Conservation (phyloP, 2,329 filamentous ascomycete species). For the Arachnomyces sp. region DNA sequence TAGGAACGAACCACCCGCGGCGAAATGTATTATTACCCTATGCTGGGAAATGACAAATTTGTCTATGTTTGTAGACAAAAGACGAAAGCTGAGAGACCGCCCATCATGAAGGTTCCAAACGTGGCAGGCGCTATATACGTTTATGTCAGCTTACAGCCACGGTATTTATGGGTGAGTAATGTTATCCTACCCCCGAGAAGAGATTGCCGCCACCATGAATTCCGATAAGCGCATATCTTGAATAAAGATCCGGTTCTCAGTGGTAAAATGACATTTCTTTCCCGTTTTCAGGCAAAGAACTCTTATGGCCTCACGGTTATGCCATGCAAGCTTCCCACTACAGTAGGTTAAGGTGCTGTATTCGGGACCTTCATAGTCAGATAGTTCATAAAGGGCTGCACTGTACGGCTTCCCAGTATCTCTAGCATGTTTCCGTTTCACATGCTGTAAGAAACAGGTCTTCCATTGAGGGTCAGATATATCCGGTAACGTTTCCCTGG, state of each 20-base stretch:
- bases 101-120: slow-evolving; percentile 21
- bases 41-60: slow-evolving; percentile 12
- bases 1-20: slow-evolving; percentile 9
- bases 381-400: no score
- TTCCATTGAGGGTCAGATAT: slow-evolving; percentile 2
- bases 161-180: not conserved
- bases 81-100: slow-evolving; percentile 17
- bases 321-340: slow-evolving; percentile 17
- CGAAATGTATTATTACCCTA: no score
- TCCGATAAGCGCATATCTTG: slow-evolving; percentile 15
- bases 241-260: slow-evolving; percentile 17
- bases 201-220: slow-evolving; percentile 15
- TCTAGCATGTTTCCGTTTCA: slow-evolving; percentile 17
- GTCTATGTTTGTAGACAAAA: slow-evolving; percentile 16
- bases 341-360: no score
- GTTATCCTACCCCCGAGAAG: slow-evolving; percentile 16
- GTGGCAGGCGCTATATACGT: slow-evolving; percentile 20
- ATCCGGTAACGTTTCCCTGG: not conserved
- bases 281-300: slow-evolving; percentile 12
- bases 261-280: slow-evolving; percentile 12
- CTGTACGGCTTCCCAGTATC: slow-evolving; percentile 18
- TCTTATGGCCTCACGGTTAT: slow-evolving; percentile 8
- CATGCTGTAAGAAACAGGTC: slow-evolving; percentile 11
- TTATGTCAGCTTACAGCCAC: not conserved
- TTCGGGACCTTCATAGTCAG: no score